These are phyloP conservation scores for Cicer arietinum DNA, from an alignment of 306 rosid species.

Conservation along the genomic window DNA sequence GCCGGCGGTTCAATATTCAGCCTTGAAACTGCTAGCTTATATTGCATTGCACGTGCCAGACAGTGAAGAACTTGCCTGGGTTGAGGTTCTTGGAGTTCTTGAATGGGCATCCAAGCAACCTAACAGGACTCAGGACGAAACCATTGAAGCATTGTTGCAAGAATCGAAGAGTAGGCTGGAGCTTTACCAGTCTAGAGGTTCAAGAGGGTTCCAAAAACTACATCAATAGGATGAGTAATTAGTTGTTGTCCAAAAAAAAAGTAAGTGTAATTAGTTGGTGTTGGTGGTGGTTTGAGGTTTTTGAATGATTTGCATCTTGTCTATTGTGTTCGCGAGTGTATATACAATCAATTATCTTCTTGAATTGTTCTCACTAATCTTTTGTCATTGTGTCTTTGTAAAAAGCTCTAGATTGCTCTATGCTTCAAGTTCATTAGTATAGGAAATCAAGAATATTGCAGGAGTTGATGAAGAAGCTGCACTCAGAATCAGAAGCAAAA, in stretches of 20 bases:
- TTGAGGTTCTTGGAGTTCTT: conserved; percentile 74
- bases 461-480: neutral
- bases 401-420: conserved; percentile 6
- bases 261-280: neutral
- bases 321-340: conserved; percentile 51
- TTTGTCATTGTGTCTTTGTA: neutral
- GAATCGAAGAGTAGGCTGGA: conserved; percentile 84
- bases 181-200: conserved; percentile 88
- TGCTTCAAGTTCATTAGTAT: conserved; percentile 19
- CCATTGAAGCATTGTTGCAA: conserved; percentile 58
- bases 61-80: conserved; percentile 82
- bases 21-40: conserved; percentile 72
- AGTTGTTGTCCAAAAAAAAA: conserved; percentile 2
- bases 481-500: conserved; percentile 4
- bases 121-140: conserved; percentile 59
- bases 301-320: conserved; percentile 38
- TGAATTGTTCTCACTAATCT: conserved; percentile 8
- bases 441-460: conserved; percentile 8
- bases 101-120: conserved; percentile 95
- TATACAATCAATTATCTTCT: conserved; percentile 45
- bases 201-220: conserved; percentile 69
- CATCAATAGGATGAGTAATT: conserved; percentile 44
- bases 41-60: conserved; percentile 90
- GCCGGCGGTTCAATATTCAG: conserved; percentile 67
- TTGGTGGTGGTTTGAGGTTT: conserved; percentile 15